A percentile compares a stretch with the other conserved stretches of the same genome.
Conservation (phyloP, 2,329 filamentous ascomycete genomes). For the Fusarium sp. region DNA sequence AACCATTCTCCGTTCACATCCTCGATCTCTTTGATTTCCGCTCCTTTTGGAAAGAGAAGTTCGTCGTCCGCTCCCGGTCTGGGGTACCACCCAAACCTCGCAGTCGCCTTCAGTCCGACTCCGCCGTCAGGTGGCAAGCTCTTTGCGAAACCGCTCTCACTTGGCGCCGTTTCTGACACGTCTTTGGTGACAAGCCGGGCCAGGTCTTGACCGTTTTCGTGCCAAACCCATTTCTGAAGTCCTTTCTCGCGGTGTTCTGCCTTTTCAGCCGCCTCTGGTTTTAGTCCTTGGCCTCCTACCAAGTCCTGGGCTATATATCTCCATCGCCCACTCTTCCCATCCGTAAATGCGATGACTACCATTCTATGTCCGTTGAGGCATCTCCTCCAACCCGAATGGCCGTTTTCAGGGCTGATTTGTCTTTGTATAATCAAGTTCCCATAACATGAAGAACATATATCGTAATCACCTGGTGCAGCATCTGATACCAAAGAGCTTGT, state of each 20-base stretch:
- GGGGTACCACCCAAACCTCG: constrained; percentile 83
- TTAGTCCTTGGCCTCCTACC: constrained; percentile 79
- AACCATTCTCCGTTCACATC: constrained; percentile 94
- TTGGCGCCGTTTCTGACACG: constrained; percentile 57
- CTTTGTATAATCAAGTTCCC: constrained; percentile 68
- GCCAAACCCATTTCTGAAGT: constrained; percentile 64
- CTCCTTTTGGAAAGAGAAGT: constrained; percentile 82
- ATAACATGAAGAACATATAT: constrained; percentile 86
- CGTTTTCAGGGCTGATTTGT: constrained; percentile 78
- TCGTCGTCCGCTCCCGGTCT: constrained; percentile 73
- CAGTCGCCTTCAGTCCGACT: constrained; percentile 68
- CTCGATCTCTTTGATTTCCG: constrained; percentile 83
- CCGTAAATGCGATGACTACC: constrained; percentile 80
- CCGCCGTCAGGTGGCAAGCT: constrained; percentile 80
- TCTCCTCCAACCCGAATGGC: constrained; percentile 81
- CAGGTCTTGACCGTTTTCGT: constrained; percentile 49
- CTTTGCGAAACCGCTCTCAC: constrained; percentile 42
- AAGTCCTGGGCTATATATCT: constrained; percentile 75
- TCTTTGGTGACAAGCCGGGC: constrained; percentile 62
- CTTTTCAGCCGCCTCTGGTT: constrained; percentile 62
- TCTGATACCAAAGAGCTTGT: constrained; percentile 60
- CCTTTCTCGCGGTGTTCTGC: constrained; percentile 46
- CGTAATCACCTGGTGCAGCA: constrained; percentile 76
- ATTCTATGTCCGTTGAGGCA: constrained; percentile 86
- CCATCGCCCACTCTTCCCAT: constrained; percentile 71